phyloP scores from a whole-genome alignment of 2,329 filamentous ascomycete genomes.

The Ceratocystis variospora region DNA sequence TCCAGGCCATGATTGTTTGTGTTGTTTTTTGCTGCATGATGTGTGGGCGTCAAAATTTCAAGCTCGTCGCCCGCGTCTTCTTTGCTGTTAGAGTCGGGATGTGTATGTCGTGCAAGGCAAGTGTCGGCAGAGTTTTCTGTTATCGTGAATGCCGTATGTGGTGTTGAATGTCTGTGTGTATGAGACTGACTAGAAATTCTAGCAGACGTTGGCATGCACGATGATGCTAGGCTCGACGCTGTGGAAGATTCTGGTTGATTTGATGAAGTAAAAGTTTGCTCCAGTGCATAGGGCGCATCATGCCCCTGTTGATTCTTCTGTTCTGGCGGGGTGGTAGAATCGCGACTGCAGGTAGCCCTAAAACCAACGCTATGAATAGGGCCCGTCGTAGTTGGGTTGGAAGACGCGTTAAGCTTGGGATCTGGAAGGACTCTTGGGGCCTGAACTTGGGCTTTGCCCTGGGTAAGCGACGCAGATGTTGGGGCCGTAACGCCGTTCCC shows the following conservation, averaged over 20 bases:
- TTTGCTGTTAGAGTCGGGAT: not conserved
- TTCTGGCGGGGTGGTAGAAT: not conserved
- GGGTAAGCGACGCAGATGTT: no score
- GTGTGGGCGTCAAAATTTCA: not conserved
- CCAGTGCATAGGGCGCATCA: not conserved
- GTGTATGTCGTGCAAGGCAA: not conserved
- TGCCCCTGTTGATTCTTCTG: not conserved
- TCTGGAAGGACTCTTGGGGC: no score
- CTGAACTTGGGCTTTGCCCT: no score
- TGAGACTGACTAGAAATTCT: no score
- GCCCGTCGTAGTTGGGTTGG: not conserved
- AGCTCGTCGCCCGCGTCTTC: not conserved
- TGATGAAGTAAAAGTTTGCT: not conserved
- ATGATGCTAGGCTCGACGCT: not conserved
- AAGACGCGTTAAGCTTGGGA: not conserved
- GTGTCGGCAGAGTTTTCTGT: not conserved
- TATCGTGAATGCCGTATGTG: no score
- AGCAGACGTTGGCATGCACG: no score
- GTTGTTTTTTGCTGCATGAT: not conserved
- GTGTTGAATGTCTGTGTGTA: no score
- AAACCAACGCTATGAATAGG: not conserved
- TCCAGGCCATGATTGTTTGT: not conserved
- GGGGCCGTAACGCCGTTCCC: no score
- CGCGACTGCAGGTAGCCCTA: not conserved
- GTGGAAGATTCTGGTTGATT: not conserved